Conservation (phyloP, 139 green algal species). For the Chlorella sp. region DNA sequence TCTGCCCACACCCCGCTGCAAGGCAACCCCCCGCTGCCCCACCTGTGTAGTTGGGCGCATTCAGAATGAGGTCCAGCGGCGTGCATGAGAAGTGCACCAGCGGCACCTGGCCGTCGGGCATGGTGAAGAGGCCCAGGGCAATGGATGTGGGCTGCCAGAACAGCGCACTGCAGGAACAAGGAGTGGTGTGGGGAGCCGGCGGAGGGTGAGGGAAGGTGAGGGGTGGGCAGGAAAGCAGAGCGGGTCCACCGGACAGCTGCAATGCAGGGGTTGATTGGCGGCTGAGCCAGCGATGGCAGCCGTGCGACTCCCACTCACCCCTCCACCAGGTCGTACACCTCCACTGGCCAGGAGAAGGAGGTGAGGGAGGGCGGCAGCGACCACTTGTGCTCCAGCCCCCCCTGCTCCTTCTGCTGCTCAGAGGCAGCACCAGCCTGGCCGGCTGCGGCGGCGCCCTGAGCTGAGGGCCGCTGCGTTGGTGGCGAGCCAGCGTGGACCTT, state of each 20-base stretch:
- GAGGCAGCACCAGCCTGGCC: neutral
- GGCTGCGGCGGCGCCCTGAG: no score
- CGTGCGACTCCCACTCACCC: slow-evolving; percentile 5
- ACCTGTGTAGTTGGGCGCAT: slow-evolving; percentile 51
- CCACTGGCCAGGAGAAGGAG: slow-evolving; percentile 42
- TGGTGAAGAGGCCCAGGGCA: slow-evolving; percentile 41
- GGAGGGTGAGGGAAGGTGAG: neutral
- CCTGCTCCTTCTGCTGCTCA: slow-evolving; percentile 11
- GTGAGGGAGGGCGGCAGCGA: slow-evolving; percentile 35
- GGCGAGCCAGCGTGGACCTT: neutral
- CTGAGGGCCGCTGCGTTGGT: no score
- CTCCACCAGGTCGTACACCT: slow-evolving; percentile 42
- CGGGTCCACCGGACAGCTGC: no score
- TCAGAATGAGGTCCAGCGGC: slow-evolving; percentile 38
- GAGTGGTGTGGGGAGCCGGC: neutral
- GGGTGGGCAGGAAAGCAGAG: no score
- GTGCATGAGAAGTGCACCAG: slow-evolving; percentile 60
- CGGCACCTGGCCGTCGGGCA: neutral
- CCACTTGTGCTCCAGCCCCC: neutral
- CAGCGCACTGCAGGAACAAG: slow-evolving; percentile 3
- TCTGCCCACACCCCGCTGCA: no score
- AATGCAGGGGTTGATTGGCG: no score
- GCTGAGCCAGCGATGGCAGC: no score
- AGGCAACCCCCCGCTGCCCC: no score
- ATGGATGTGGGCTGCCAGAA: slow-evolving; percentile 47